phyloP scores from a whole-genome alignment of 192 early-diverging fungal genomes.

The Entomortierella lignicola region DNA sequence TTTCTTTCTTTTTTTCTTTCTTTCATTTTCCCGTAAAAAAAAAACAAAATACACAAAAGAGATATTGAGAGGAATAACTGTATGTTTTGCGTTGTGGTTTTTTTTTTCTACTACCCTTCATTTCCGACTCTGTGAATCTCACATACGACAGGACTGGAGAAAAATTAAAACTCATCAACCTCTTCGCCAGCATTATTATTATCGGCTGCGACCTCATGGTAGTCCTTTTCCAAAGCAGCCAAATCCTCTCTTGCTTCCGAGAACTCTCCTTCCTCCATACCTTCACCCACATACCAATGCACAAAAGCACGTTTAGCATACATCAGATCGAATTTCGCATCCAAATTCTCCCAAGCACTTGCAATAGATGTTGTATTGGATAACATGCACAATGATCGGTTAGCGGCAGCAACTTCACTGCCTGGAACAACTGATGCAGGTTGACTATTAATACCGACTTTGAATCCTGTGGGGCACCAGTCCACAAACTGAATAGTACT shows the following conservation, averaged over 20 bases:
- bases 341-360: conserved; percentile 97
- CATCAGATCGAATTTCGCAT: conserved; percentile 99
- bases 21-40: no score
- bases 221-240: conserved; percentile 99
- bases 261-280: conserved; percentile 99
- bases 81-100: no score
- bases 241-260: conserved; percentile 99
- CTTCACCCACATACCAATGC: conserved; percentile 99
- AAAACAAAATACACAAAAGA: no score
- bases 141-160: no score
- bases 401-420: conserved; percentile 95
- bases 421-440: conserved; percentile 71
- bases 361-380: conserved; percentile 99
- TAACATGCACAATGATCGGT: conserved; percentile 96
- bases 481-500: conserved; percentile 98
- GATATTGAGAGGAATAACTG: no score
- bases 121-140: no score
- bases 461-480: conserved; percentile 99
- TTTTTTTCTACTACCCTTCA: no score
- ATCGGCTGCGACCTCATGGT: conserved; percentile 99
- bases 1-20: no score
- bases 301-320: conserved; percentile 99
- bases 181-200: conserved; percentile 79
- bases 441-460: conserved; percentile 98
- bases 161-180: conserved; percentile 43